A percentile compares a stretch with the other conserved stretches of the same genome.
phyloP scores from a whole-genome alignment of 306 rosid genomes.

The Fagus crenata region DNA sequence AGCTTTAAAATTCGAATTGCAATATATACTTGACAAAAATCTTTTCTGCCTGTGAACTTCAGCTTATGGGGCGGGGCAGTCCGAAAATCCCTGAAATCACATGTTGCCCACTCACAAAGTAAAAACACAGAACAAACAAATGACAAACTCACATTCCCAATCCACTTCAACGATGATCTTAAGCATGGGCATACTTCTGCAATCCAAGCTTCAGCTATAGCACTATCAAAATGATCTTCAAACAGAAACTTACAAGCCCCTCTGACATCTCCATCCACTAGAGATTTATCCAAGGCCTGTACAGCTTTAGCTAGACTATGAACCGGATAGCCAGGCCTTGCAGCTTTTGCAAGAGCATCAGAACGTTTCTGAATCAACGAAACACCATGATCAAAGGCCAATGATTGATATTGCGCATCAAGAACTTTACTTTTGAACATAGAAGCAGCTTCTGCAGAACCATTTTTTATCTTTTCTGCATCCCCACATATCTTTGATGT shows the following conservation, averaged over 20 bases:
- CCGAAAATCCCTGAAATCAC: conserved; percentile 84
- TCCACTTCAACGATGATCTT: conserved; percentile 81
- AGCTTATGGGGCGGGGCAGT: conserved; percentile 53
- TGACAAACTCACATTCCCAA: conserved; percentile 59
- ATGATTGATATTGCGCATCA: conserved; percentile 68
- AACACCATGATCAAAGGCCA: conserved; percentile 65
- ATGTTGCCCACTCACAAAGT: conserved; percentile 97
- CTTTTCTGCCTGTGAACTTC: conserved; percentile 81
- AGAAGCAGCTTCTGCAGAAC: conserved; percentile 54
- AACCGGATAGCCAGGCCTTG: conserved; percentile 66
- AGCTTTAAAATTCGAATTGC: conserved; percentile 75
- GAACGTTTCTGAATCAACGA: conserved; percentile 73
- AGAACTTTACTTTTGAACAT: conserved; percentile 56
- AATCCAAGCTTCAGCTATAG: conserved; percentile 64
- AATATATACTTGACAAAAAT: conserved; percentile 72
- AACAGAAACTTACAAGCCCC: conserved; percentile 68
- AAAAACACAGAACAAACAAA: conserved; percentile 75
- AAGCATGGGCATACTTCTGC: conserved; percentile 77
- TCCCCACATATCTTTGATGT: conserved; percentile 58
- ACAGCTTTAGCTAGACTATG: conserved; percentile 79
- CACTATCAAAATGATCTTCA: conserved; percentile 72
- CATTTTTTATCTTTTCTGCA: conserved; percentile 50
- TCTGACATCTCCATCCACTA: conserved; percentile 66
- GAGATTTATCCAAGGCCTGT: conserved; percentile 74
- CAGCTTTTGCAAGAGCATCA: conserved; percentile 71